A percentile compares a stretch with the other conserved stretches of the same genome.
phyloP scores from a whole-genome alignment of 257 asterid genomes.

The Rubia yunnanensis region DNA sequence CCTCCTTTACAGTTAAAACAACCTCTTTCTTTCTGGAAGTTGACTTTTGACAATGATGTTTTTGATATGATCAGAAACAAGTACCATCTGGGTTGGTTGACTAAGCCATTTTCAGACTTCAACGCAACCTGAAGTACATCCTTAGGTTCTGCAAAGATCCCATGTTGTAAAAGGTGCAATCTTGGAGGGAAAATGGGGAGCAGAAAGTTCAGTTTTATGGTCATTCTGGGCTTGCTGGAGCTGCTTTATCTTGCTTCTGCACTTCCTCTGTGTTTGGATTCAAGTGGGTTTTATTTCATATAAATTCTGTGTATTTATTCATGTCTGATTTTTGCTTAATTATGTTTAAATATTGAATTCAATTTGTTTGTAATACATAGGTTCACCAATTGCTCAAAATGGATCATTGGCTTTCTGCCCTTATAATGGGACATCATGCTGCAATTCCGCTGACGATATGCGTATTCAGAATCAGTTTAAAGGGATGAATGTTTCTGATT shows the following conservation, averaged over 20 bases:
- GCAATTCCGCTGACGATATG: conserved; percentile 44
- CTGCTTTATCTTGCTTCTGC: conserved; percentile 42
- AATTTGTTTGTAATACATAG: conserved; percentile 24
- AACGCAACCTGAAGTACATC: not conserved
- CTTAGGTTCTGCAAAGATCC: not conserved
- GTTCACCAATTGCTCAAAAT: conserved; percentile 46
- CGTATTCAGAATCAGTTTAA: conserved; percentile 38
- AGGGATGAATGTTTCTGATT: conserved; percentile 60
- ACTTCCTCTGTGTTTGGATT: conserved; percentile 58
- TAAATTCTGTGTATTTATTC: not conserved
- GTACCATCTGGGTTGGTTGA: not conserved
- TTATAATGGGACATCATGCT: conserved; percentile 68
- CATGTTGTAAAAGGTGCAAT: conserved; percentile 6
- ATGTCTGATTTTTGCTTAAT: too few relatives aligned
- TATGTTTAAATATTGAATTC: conserved; percentile 10
- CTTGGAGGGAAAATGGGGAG: conserved; percentile 28
- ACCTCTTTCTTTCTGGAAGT: conserved; percentile 14
- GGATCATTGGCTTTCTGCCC: conserved; percentile 49
- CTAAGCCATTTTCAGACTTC: conserved; percentile 6
- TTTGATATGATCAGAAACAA: not conserved
- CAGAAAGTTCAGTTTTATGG: conserved; percentile 19
- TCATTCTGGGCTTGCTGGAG: conserved; percentile 39
- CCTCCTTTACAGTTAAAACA: not conserved
- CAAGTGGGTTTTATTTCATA: conserved; percentile 33
- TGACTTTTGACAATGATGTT: conserved; percentile 5